phyloP scores from a whole-genome alignment of 2,329 filamentous ascomycete species.

The Sporothrix globosa region DNA sequence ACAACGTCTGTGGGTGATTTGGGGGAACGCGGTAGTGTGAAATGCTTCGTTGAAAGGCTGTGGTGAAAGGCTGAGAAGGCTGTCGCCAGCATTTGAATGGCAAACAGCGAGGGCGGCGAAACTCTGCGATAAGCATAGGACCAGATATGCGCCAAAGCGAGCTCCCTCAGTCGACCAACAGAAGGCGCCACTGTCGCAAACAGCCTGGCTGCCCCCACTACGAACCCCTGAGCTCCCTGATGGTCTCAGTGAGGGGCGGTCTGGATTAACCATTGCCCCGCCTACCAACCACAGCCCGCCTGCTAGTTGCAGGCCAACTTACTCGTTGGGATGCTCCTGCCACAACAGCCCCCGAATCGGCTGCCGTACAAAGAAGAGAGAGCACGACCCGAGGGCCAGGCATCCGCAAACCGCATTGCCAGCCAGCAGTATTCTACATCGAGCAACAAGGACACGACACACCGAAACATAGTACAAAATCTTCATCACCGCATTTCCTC shows the following conservation, averaged over 20 bases:
- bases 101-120: conserved; percentile 19
- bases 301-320: conserved; percentile 19
- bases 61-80: background rate
- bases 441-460: conserved; percentile 4
- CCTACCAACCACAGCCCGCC: conserved; percentile 28
- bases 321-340: background rate
- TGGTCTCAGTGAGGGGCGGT: conserved; percentile 28
- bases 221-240: conserved; percentile 28
- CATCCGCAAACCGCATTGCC: conserved; percentile 21
- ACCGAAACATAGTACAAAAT: background rate
- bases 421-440: background rate
- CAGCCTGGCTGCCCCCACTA: conserved; percentile 18
- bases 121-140: background rate
- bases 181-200: conserved; percentile 21
- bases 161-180: background rate
- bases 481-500: background rate
- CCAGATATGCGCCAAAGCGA: background rate
- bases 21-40: background rate
- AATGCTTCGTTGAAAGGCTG: background rate
- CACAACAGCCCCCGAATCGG: conserved; percentile 9
- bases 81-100: background rate
- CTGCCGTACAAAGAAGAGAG: background rate
- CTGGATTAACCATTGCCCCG: conserved; percentile 37
- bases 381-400: conserved; percentile 7
- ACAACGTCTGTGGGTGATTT: background rate